Conservation (phyloP, 202 grass and related monocot species). For the Cymbopogon flexuosus region DNA sequence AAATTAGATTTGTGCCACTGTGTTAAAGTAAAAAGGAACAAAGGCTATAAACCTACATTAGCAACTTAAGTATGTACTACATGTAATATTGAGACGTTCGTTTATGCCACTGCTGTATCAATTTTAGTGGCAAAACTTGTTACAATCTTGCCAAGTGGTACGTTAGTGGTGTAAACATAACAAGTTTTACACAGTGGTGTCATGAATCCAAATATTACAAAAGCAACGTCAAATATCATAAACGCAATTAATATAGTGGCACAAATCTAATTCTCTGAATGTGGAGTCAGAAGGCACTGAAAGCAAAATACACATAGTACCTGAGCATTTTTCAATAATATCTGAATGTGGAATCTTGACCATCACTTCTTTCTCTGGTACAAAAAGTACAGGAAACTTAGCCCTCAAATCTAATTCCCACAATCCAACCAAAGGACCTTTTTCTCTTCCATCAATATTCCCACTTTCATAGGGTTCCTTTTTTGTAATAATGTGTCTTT, state of each 20-base stretch:
- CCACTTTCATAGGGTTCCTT: slow-evolving; percentile 57
- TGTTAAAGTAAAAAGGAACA: too few species aligned
- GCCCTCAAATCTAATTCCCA: slow-evolving; percentile 92
- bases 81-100: too few species aligned
- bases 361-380: slow-evolving; percentile 69
- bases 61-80: too few species aligned
- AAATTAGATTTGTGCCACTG: neutral
- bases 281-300: neutral
- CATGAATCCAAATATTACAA: neutral
- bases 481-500: slow-evolving; percentile 53
- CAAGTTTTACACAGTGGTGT: neutral
- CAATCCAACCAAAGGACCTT: slow-evolving; percentile 43
- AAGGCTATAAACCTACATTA: too few species aligned
- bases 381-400: slow-evolving; percentile 76
- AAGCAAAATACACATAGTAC: slow-evolving; percentile 42
- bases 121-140: neutral
- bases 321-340: slow-evolving; percentile 70
- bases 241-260: neutral
- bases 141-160: neutral
- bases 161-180: neutral
- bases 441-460: slow-evolving; percentile 66
- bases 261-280: neutral
- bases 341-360: slow-evolving; percentile 92
- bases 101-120: neutral
- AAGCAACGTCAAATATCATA: neutral